phyloP scores from a whole-genome alignment of 345 rosid species.

The Eucalyptus pauciflora region DNA sequence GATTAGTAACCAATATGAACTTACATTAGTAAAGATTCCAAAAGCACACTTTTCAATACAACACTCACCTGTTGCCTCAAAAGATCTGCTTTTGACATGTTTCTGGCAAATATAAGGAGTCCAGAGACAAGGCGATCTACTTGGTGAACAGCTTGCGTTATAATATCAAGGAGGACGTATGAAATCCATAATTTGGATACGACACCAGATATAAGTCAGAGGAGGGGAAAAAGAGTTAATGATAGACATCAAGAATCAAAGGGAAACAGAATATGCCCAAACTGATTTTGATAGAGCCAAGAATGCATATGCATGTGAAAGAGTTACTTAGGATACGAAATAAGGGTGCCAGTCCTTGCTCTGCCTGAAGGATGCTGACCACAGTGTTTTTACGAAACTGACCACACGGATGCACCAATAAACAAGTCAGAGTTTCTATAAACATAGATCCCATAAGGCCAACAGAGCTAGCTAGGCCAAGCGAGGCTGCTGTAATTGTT shows the following conservation, averaged over 20 bases:
- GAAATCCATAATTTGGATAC: neutral
- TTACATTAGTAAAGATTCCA: neutral
- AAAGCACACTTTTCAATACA: neutral
- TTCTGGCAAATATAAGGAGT: constrained; percentile 85
- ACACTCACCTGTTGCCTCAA: constrained; percentile 74
- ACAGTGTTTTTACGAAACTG: constrained; percentile 88
- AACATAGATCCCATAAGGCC: neutral
- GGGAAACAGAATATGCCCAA: neutral
- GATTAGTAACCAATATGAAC: neutral
- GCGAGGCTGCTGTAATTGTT: neutral
- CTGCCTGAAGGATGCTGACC: constrained; percentile 94
- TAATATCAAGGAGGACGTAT: constrained; percentile 19
- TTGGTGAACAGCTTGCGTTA: constrained; percentile 55
- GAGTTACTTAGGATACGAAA: constrained; percentile 57
- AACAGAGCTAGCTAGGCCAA: neutral
- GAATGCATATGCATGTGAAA: neutral
- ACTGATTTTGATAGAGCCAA: neutral
- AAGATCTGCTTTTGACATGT: constrained; percentile 63
- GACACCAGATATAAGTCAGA: neutral
- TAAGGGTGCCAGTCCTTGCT: constrained; percentile 60
- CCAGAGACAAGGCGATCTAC: constrained; percentile 89
- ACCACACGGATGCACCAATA: constrained; percentile 92
- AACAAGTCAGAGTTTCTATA: neutral
- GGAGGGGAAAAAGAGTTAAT: neutral
- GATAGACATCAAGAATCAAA: neutral